phyloP scores from a whole-genome alignment of 768 basidiomycete species.

The Pleurotus cornucopiae region DNA sequence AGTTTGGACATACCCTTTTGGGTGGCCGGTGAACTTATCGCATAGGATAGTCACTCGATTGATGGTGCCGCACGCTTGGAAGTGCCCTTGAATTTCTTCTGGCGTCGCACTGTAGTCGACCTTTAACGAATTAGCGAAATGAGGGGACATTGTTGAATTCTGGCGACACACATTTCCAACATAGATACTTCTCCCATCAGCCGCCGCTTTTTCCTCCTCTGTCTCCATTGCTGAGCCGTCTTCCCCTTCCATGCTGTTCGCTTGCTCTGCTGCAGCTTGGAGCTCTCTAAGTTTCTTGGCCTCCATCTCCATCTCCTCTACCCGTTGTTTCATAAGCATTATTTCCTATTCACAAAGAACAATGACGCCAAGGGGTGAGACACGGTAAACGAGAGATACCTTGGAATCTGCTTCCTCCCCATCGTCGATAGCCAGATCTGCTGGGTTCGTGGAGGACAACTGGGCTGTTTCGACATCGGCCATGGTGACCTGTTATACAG shows the following conservation, averaged over 20 bases:
- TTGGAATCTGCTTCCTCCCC: constrained; percentile 63
- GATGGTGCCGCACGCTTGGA: constrained; percentile 96
- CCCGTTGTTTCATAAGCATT: constrained; percentile 84
- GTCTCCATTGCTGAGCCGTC: constrained; percentile 59
- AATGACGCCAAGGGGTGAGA: constrained; percentile 9
- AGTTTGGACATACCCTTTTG: constrained; percentile 72
- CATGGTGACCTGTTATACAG: constrained; percentile 30
- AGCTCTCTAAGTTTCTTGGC: constrained; percentile 85
- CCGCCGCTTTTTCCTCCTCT: constrained; percentile 78
- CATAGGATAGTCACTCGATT: constrained; percentile 99
- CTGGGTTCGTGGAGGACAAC: background rate
- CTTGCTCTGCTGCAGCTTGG: constrained; percentile 71
- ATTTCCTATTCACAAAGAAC: constrained; percentile 59
- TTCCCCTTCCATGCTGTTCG: constrained; percentile 41
- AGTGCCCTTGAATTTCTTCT: constrained; percentile 96
- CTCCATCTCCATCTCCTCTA: constrained; percentile 91
- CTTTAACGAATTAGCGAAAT: constrained; percentile 35
- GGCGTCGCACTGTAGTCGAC: constrained; percentile 97
- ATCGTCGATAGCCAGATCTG: constrained; percentile 45
- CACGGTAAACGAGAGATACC: constrained; percentile 25
- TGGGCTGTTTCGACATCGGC: constrained; percentile 40
- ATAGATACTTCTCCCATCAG: constrained; percentile 87
- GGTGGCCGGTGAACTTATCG: constrained; percentile 99
- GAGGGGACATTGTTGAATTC: constrained; percentile 11
- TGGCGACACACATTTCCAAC: constrained; percentile 85